Evolutionary conservation across 768 basidiomycete genomes (phyloP), one percentile per base, ranked within the genome.

Genomic region (Termitomyces sp.): DNA sequence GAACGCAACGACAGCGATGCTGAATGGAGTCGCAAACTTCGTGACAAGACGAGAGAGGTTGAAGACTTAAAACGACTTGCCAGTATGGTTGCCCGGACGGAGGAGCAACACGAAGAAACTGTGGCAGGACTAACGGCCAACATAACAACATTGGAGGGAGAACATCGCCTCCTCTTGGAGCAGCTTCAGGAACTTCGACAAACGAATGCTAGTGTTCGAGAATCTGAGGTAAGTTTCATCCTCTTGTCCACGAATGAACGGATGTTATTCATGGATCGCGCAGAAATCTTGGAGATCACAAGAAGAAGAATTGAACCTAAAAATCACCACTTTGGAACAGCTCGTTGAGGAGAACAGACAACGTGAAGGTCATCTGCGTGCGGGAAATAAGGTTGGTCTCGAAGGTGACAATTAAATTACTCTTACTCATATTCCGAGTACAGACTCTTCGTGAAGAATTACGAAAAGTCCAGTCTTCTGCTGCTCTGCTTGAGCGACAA

Each of bases 391-490:
- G 82, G 94, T 89, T 66, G 58, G 74, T 60, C 57, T 55, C 15
- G 9, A 16, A 52, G 1, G 22, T n/a, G 38, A n/a, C 49, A 9
- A 22, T 51, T 49, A 35, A 11, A 35, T 33, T n/a, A n/a, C n/a
- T n/a, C n/a, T 54, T n/a, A 48, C 18, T 59, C 24, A 38, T 32
- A 24, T 22, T 52, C 52, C 59, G 48, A 44, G 13, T 33, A 42
- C 69, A 96, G 92, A 92, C 86, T 0, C 78, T 98, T 18, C 89
- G 96, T 9, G 97, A 98, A 56, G 96, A 99, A 70, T 75, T 99
- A 50, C 89, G 94, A 45, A 98, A 98, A 72, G 89, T 99, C 2
- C 97, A 98, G 73, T 92, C 90, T 1, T 96, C 95, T 20, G 92
- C 91, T 45, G 89, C 94, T 1, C 73, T 98, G 33, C 79, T 98